These are phyloP conservation scores for Geosmithia flava DNA, from an alignment of 2,329 filamentous ascomycete species.

Conservation along the genomic window DNA sequence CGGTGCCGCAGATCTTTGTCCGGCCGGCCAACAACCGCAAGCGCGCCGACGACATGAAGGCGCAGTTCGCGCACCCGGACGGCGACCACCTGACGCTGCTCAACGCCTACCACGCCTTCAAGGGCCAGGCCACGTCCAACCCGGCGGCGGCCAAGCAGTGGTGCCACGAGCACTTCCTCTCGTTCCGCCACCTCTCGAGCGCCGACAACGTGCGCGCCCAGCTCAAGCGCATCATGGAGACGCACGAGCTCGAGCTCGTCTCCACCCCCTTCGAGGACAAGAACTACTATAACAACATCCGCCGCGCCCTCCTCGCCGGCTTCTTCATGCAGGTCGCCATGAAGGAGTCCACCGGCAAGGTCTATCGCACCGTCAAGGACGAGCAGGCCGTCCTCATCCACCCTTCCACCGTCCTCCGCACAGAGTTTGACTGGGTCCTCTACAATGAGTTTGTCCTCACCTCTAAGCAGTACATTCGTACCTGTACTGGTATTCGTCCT, in stretches of 20 bases:
- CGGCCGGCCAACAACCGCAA: conserved; percentile 77
- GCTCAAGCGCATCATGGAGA: conserved; percentile 94
- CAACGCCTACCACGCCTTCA: conserved; percentile 98
- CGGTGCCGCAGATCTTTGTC: conserved; percentile 87
- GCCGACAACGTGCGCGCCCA: conserved; percentile 91
- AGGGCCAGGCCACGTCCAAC: conserved; percentile 47
- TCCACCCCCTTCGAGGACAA: conserved; percentile 89
- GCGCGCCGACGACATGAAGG: conserved; percentile 95
- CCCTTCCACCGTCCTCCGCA: conserved; percentile 77
- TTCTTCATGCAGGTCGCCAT: conserved; percentile 99
- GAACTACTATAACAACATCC: conserved; percentile 97
- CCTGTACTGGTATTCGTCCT: conserved; percentile 79
- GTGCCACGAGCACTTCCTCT: conserved; percentile 96
- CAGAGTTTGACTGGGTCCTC: conserved; percentile 90
- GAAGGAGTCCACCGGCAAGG: conserved; percentile 77
- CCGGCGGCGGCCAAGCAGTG: conserved; percentile 68
- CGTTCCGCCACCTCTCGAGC: conserved; percentile 74
- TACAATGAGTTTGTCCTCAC: conserved; percentile 99
- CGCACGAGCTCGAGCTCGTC: conserved; percentile 70
- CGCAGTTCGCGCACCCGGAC: conserved; percentile 80
- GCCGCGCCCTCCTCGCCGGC: conserved; percentile 77
- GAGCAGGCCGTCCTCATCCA: conserved; percentile 89
- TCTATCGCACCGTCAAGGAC: conserved; percentile 93
- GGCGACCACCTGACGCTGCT: conserved; percentile 93
- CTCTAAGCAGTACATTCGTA: conserved; percentile 95